Percentiles rank a stretch among this genome's conserved stretches.
phyloP scores from a whole-genome alignment of 2,329 filamentous ascomycete genomes.

The Lachnellula willkommii region DNA sequence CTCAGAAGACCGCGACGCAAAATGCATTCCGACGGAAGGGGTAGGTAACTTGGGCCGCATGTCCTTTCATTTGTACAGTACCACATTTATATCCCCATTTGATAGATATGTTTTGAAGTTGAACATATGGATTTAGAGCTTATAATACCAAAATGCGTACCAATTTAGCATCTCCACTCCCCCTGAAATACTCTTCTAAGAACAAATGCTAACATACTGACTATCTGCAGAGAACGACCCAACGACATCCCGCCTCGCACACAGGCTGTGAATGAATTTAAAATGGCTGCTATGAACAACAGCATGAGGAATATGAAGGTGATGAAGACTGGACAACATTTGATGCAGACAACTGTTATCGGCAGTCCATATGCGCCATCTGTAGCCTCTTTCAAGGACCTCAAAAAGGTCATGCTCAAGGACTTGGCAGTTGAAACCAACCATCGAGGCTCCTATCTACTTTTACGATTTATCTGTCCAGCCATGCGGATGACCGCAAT shows the following conservation, averaged over 20 bases:
- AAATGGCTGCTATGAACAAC: neutral
- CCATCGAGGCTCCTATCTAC: conserved; percentile 35
- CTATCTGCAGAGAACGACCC: neutral
- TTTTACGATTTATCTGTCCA: conserved; percentile 14
- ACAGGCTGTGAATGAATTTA: neutral
- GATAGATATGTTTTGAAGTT: too few relatives aligned
- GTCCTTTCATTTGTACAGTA: too few relatives aligned
- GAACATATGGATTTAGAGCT: too few relatives aligned
- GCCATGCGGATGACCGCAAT: conserved; percentile 8
- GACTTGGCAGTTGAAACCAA: conserved; percentile 37
- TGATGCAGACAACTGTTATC: conserved; percentile 7
- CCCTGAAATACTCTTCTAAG: neutral
- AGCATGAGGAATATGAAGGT: neutral
- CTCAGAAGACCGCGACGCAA: neutral
- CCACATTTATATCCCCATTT: too few relatives aligned
- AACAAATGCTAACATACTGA: neutral
- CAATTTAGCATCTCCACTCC: too few relatives aligned
- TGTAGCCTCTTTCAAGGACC: neutral
- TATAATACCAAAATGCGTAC: too few relatives aligned
- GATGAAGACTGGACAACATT: neutral
- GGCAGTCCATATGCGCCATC: conserved; percentile 6
- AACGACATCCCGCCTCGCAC: neutral
- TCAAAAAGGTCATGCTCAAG: conserved; percentile 16
- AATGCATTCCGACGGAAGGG: neutral
- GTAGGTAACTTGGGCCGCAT: neutral